Conservation (phyloP, 345 rosid species). For the Acer yangbiense region DNA sequence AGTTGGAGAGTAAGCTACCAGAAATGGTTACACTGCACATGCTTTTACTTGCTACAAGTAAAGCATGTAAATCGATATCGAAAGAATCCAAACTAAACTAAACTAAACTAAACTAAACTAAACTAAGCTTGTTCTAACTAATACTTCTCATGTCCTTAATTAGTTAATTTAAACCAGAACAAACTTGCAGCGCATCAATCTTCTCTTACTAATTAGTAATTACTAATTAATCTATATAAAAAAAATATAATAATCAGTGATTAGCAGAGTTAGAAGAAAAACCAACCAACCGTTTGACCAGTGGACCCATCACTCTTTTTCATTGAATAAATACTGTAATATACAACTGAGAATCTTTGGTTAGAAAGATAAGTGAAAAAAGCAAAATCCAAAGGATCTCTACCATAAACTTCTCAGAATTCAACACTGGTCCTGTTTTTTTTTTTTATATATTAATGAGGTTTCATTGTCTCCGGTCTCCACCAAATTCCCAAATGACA, state of each 20-base stretch:
- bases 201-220: neutral
- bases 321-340: neutral
- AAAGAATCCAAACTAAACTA: neutral
- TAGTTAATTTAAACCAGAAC: neutral
- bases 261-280: constrained; percentile 27
- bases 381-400: constrained; percentile 34
- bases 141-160: neutral
- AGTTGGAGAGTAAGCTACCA: constrained; percentile 2
- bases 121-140: constrained; percentile 10
- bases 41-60: constrained; percentile 10
- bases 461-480: neutral
- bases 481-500: neutral
- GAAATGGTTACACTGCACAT: constrained; percentile 22
- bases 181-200: neutral
- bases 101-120: neutral
- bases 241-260: neutral
- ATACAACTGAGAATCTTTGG: constrained; percentile 37
- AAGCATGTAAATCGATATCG: neutral
- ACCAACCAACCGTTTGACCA: constrained; percentile 58
- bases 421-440: constrained; percentile 1
- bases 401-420: constrained; percentile 3
- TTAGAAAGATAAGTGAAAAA: constrained; percentile 15
- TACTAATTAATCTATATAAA: neutral
- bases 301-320: constrained; percentile 33
- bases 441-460: neutral